A percentile compares a stretch with the other conserved stretches of the same genome.
phyloP scores from a whole-genome alignment of 1,139 yeast species.

The Taphrina flavorubra region DNA sequence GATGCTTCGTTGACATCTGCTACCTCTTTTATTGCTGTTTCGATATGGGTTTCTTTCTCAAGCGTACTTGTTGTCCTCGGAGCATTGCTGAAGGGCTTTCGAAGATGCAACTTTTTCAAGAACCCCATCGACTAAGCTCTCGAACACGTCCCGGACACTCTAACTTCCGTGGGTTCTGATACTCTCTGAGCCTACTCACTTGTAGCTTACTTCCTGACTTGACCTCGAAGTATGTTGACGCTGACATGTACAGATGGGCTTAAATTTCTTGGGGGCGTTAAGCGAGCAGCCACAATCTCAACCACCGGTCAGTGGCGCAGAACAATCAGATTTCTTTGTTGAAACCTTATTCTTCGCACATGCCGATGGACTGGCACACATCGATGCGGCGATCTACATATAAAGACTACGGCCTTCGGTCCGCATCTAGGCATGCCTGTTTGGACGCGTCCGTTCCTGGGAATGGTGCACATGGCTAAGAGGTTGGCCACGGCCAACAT shows the following conservation, averaged over 20 bases:
- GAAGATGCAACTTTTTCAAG: not conserved
- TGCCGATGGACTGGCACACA: too few species aligned
- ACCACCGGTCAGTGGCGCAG: not conserved
- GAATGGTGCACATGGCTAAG: too few species aligned
- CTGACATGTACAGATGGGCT: too few species aligned
- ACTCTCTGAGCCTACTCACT: too few species aligned
- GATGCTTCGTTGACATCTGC: not conserved
- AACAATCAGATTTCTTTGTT: constrained; percentile 12
- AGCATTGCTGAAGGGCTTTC: not conserved
- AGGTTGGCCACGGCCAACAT: too few species aligned
- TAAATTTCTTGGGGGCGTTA: too few species aligned
- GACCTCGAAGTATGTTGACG: too few species aligned
- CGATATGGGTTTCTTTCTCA: not conserved
- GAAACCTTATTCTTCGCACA: constrained; percentile 9
- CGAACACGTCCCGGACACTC: too few species aligned
- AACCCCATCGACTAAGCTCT: too few species aligned
- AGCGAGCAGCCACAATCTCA: not conserved
- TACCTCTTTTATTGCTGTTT: not conserved
- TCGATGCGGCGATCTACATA: not conserved
- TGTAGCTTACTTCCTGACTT: too few species aligned
- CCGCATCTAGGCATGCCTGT: not conserved
- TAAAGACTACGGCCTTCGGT: not conserved
- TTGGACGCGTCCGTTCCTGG: too few species aligned
- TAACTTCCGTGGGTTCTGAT: too few species aligned
- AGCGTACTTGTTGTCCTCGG: not conserved